Percentiles rank a stretch among this genome's conserved stretches.
phyloP scores from a whole-genome alignment of 2,329 filamentous ascomycete genomes.

The Colletotrichum horii region DNA sequence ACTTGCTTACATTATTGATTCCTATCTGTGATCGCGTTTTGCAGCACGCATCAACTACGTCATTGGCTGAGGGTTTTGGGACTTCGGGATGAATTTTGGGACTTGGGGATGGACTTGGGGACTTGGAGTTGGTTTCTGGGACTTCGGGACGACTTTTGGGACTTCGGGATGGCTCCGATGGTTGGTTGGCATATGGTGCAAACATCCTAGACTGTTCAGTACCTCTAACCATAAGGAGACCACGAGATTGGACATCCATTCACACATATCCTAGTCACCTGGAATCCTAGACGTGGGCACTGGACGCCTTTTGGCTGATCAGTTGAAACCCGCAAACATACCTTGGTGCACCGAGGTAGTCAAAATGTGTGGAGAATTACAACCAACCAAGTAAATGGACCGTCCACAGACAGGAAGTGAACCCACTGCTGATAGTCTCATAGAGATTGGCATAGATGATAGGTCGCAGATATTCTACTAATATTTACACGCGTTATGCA shows the following conservation, averaged over 20 bases:
- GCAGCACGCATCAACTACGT: not conserved
- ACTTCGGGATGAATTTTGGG: not conserved
- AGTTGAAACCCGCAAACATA: not conserved
- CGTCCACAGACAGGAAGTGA: not conserved
- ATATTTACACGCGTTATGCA: not conserved
- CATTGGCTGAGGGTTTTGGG: not conserved
- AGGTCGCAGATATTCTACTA: fast-evolving
- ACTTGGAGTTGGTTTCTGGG: too few species aligned
- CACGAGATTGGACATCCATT: not conserved
- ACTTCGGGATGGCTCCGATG: not conserved
- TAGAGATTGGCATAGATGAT: not conserved
- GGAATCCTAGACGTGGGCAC: not conserved
- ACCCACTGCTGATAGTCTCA: not conserved
- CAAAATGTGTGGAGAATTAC: not conserved
- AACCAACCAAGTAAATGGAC: not conserved
- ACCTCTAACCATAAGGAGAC: not conserved
- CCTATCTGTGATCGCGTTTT: not conserved
- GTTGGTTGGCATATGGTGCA: not conserved
- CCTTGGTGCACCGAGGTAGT: not conserved
- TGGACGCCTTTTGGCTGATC: not conserved
- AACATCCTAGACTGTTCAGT: not conserved
- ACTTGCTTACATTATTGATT: not conserved
- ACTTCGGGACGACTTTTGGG: too few species aligned
- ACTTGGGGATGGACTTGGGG: too few species aligned
- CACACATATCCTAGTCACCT: not conserved